Evolutionary conservation across 306 rosid species (phyloP).

Genomic region (Hippophae tibetana): DNA sequence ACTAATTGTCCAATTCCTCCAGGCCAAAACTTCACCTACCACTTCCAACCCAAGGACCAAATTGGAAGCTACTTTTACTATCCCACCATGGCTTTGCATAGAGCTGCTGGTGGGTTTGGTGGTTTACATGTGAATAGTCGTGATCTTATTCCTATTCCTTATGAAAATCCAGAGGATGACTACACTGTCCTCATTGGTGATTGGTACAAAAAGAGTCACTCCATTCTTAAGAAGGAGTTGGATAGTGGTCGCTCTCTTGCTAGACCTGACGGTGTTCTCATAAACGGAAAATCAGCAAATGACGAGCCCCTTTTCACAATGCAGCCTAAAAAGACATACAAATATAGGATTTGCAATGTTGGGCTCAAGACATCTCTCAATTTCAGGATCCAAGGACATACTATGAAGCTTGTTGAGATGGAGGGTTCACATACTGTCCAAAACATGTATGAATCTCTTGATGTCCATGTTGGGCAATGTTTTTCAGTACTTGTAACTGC

Average conservation of each 20-base stretch:
- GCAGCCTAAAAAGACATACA: constrained; percentile 56
- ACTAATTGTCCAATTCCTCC: constrained; percentile 51
- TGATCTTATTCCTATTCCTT: constrained; percentile 54
- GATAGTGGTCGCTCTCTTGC: constrained; percentile 44
- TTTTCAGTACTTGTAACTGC: constrained; percentile 43
- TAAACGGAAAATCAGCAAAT: constrained; percentile 42
- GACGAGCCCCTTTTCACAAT: constrained; percentile 50
- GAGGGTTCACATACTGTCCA: constrained; percentile 72
- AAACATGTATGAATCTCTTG: constrained; percentile 45
- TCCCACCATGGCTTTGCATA: constrained; percentile 39
- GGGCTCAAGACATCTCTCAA: constrained; percentile 52
- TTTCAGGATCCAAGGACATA: constrained; percentile 51
- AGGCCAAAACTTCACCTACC: constrained; percentile 45
- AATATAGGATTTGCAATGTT: constrained; percentile 52
- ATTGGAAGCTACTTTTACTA: constrained; percentile 59
- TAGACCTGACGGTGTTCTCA: constrained; percentile 41
- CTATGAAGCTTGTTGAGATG: constrained; percentile 43
- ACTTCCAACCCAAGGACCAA: constrained; percentile 61
- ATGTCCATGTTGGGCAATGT: constrained; percentile 58
- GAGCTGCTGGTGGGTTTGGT: constrained; percentile 52
- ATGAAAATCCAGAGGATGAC: constrained; percentile 57
- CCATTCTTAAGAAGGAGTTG: constrained; percentile 23
- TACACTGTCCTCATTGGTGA: constrained; percentile 59
- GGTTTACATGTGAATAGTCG: constrained; percentile 54
- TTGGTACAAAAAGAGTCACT: constrained; percentile 57